Base-by-base conservation (phyloP, 257 asterid species). In the Craterostigma plantagineum region DNA sequence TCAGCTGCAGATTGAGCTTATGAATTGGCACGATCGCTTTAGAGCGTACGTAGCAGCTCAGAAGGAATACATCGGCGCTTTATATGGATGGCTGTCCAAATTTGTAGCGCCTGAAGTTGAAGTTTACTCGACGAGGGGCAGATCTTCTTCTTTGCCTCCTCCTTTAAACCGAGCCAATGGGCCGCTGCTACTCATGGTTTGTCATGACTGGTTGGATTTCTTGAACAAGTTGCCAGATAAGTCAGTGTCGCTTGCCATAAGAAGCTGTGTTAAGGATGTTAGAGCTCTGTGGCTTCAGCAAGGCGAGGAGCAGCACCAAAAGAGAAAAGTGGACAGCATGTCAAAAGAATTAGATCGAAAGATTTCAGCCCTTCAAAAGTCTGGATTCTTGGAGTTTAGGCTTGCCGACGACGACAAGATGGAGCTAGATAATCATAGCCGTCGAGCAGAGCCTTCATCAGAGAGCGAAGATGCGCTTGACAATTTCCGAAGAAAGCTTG, bases 291-390 rank as follows among this genome's bases (percentile, higher is more conserved):
- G 92, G 95, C 45, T 69, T 58, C 93, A 74, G 55, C 92, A 87
- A 51, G 98, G 93, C 49, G 78, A 62, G 60, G 98, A 82, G 45
- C 90, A 73, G 46, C 77, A 68, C 33, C 95, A 82, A 35, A 87
- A 79, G 68, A 59, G 73, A 60, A 87, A 67, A 67, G 93, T 79
- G 8, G 98, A 87, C 16, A 52, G 58, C 38, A 45, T 87, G 43
- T 73, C 97, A 2, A 72, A 76, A 64, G 97, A 82, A 59, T 54
- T 79, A 8, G 92, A 87, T 15, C 66, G 57, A 33, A 87, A 63
- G 68, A 60, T 37, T 18, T 38, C 51, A 48, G 68, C 80, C 38
- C 67, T 78, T 49, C 77, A 70, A 49, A 81, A 71, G 55, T 56
- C 67, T 14, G 95, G 63, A 59, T 27, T 60, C 35, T 49, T 54